Evolutionary conservation across 106 monocot species (phyloP).

Genomic region (Dioscorea zingiberensis): DNA sequence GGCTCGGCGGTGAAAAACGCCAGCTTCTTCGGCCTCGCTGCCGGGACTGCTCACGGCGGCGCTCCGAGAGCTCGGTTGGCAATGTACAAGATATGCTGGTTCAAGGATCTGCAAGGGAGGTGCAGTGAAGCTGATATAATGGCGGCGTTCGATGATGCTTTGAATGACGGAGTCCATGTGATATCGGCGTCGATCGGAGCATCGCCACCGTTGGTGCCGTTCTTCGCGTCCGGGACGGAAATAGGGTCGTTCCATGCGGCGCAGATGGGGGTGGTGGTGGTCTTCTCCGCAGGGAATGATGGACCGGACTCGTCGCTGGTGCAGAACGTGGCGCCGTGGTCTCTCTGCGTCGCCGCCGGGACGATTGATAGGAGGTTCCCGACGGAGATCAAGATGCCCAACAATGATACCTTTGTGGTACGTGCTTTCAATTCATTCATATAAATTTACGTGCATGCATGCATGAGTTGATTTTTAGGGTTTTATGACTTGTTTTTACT

Average conservation of each 20-base stretch:
- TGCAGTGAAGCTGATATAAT: slow-evolving; percentile 78
- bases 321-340: slow-evolving; percentile 75
- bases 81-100: slow-evolving; percentile 78
- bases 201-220: slow-evolving; percentile 40
- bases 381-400: slow-evolving; percentile 33
- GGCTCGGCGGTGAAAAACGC: slow-evolving; percentile 16
- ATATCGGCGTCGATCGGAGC: slow-evolving; percentile 64
- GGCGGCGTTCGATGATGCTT: slow-evolving; percentile 66
- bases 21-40: slow-evolving; percentile 36
- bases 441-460: not conserved
- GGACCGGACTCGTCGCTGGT: slow-evolving; percentile 52
- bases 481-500: too few relatives aligned
- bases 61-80: slow-evolving; percentile 53
- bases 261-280: slow-evolving; percentile 48
- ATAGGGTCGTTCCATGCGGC: slow-evolving; percentile 74
- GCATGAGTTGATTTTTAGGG: not conserved
- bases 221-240: slow-evolving; percentile 31
- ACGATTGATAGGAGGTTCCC: slow-evolving; percentile 59
- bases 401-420: slow-evolving; percentile 46
- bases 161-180: slow-evolving; percentile 59
- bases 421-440: too few relatives aligned
- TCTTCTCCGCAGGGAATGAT: slow-evolving; percentile 76
- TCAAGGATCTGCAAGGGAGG: slow-evolving; percentile 30
- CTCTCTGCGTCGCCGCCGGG: slow-evolving; percentile 50
- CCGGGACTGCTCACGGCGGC: slow-evolving; percentile 54